Percentiles rank a stretch among this genome's conserved stretches.
phyloP scores from a whole-genome alignment of 2,329 filamentous ascomycete species.

The Arthrobotrys musiformis region DNA sequence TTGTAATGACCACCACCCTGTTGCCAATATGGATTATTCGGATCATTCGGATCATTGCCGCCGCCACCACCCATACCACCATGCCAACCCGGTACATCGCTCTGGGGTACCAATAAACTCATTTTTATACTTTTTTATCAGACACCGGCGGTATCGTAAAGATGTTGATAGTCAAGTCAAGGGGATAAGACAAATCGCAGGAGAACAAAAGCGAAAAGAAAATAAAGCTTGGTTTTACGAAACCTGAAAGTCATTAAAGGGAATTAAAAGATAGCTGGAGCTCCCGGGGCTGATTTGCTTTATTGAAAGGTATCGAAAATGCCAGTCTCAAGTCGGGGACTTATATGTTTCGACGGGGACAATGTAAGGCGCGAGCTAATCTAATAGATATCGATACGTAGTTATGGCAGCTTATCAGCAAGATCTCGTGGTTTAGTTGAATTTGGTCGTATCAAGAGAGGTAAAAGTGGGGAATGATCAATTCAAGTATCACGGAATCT shows the following conservation, averaged over 20 bases:
- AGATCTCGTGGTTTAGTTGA: background rate
- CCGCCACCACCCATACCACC: background rate
- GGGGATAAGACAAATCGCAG: background rate
- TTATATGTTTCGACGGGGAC: too few species aligned
- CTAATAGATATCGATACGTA: background rate
- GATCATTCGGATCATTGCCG: background rate
- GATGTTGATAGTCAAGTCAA: background rate
- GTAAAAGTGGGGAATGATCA: background rate
- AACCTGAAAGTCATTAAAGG: background rate
- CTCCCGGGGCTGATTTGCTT: too few species aligned
- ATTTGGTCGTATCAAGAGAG: background rate
- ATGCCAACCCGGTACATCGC: background rate
- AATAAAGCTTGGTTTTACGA: conserved; percentile 8
- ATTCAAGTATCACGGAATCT: background rate
- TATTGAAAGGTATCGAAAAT: too few species aligned
- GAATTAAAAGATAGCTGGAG: background rate
- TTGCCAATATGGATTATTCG: background rate
- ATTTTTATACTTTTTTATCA: background rate
- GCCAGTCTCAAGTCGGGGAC: too few species aligned
- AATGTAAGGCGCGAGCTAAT: too few species aligned
- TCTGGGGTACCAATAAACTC: background rate
- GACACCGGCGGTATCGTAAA: too few species aligned
- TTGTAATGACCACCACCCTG: background rate
- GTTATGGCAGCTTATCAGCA: background rate
- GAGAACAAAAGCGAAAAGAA: background rate